phyloP scores from a whole-genome alignment of 1,284 basidiomycete genomes.

The Tilletia indica region DNA sequence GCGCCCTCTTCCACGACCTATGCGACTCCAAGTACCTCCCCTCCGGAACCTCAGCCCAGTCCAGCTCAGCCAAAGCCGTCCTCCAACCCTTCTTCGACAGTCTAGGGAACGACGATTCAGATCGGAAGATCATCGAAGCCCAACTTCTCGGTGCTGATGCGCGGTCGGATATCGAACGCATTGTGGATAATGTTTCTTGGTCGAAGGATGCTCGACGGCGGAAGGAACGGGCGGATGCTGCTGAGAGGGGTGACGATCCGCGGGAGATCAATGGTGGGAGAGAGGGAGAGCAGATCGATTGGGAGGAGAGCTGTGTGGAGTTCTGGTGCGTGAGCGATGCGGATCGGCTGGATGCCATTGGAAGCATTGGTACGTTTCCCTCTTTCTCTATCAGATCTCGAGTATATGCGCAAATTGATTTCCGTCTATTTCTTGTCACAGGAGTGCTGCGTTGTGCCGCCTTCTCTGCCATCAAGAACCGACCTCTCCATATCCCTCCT shows the following conservation, averaged over 20 bases:
- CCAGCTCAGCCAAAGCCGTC: conserved; percentile 54
- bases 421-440: no score
- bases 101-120: neutral
- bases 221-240: neutral
- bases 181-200: conserved; percentile 82
- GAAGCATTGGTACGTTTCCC: conserved; percentile 66
- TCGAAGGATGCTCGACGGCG: conserved; percentile 68
- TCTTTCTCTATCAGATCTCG: no score
- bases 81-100: conserved; percentile 61
- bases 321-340: conserved; percentile 90
- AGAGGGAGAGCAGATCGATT: conserved; percentile 57
- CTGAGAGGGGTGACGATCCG: neutral
- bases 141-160: conserved; percentile 25
- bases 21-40: conserved; percentile 79
- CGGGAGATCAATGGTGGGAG: neutral
- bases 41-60: conserved; percentile 55
- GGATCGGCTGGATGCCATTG: conserved; percentile 86
- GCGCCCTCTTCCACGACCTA: conserved; percentile 83
- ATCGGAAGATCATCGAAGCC: neutral
- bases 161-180: conserved; percentile 56
- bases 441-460: conserved; percentile 80
- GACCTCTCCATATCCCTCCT: conserved; percentile 65
- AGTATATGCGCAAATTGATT: no score
- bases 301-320: conserved; percentile 75
- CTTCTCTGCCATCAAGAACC: conserved; percentile 69